Evolutionary conservation across 768 basidiomycete species (phyloP).

Genomic region (Termitomyces sp.): DNA sequence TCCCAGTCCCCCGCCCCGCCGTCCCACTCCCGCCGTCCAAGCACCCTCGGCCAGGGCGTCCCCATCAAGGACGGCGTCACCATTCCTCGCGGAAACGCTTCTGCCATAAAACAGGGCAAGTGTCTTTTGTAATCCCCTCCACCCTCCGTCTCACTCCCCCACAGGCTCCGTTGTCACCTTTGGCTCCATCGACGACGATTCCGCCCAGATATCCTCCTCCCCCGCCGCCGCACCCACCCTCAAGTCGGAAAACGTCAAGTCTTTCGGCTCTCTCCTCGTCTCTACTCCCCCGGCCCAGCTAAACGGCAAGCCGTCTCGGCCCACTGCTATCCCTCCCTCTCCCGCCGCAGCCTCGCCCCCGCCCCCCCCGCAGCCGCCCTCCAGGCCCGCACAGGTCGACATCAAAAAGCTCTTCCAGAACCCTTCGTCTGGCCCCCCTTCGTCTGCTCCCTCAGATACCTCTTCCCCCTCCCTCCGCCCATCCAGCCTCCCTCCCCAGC

Average conservation of each 20-base stretch:
- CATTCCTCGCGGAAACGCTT: constrained; percentile 62
- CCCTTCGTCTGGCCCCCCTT: constrained; percentile 41
- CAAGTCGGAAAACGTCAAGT: constrained; percentile 71
- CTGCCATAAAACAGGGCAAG: constrained; percentile 65
- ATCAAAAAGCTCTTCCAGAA: constrained; percentile 62
- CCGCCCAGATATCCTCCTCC: constrained; percentile 77
- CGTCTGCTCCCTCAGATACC: constrained; percentile 49
- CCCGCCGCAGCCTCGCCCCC: constrained; percentile 32
- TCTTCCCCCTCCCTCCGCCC: constrained; percentile 57
- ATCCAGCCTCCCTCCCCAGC: constrained; percentile 49
- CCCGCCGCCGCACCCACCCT: constrained; percentile 65
- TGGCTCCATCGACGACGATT: constrained; percentile 84
- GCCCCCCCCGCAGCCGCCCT: constrained; percentile 25
- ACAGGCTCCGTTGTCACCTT: constrained; percentile 74
- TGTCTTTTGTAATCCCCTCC: background rate
- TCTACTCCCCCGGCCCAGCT: constrained; percentile 71
- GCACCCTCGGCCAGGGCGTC: constrained; percentile 66
- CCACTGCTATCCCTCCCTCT: background rate
- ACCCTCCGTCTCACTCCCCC: constrained; percentile 7
- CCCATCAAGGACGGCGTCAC: constrained; percentile 78
- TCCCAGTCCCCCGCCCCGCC: constrained; percentile 75
- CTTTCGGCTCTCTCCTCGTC: constrained; percentile 78
- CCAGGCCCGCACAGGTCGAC: constrained; percentile 46
- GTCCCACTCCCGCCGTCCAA: constrained; percentile 75
- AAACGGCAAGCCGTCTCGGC: constrained; percentile 53